Evolutionary conservation across 2,329 filamentous ascomycete genomes (phyloP), one percentile per base, ranked within the genome.

Genomic region (Colletotrichum navitas): DNA sequence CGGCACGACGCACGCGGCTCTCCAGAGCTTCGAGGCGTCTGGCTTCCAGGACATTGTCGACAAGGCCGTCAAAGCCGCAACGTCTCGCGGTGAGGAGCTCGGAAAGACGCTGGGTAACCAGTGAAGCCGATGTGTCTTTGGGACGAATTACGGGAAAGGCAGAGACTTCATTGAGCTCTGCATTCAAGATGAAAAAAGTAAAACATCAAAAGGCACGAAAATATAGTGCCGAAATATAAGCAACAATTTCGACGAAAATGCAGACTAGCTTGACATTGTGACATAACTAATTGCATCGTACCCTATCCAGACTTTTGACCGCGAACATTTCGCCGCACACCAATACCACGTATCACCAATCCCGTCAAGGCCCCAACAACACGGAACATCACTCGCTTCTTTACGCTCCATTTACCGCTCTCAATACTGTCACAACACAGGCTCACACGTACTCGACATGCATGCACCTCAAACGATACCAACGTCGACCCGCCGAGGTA

Each of bases 1-100:
- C 73, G 85, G 85, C 39, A 87, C 85, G 3, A 87, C 85, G 0
- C 79, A 86, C 52, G 85, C 85, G 16, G 85, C 85, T 0, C 79
- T 87, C 21, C 78, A 84, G 68, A 86, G 83, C 76, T 86, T 87
- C 45, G 84, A 85, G 74, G 79, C 80, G 36, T 81, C 81, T 0
- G 83, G 83, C 0, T 79, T 86, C 55, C 79, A 82, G 75, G 80
- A 79, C 0, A 81, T 83, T 43, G 85, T 87, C 2, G 79, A 83
- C 70, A 82, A 82, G 71, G 84, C 82, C 0, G 85, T 87, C 60
- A 83, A 82, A 74, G 85, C 85, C 1, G 84, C 85, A 1, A 79
- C 81, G 1, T 75, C 78, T 62, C 80, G 85, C 36, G 81, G 81
- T 0, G 80, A 81, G 63, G 85, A 87, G 78, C 77, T 86, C 1